Evolutionary conservation across 73 alveolate genomes (phyloP).

Genomic region (Stentor coeruleus): DNA sequence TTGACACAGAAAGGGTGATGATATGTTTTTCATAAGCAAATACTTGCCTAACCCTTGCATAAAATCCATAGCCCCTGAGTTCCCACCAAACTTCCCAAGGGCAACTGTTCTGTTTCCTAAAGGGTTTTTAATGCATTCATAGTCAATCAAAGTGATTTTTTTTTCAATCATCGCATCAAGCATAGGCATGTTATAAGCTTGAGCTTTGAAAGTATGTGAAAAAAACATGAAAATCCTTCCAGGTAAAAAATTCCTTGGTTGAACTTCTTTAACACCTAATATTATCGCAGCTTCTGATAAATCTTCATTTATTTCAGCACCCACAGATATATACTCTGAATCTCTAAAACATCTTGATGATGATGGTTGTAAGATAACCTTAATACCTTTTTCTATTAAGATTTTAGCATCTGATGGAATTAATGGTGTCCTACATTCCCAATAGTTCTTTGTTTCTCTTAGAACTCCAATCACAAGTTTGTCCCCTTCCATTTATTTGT

Average conservation of each 20-base stretch:
- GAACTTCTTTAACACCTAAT: slow-evolving; percentile 77
- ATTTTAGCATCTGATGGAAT: slow-evolving; percentile 64
- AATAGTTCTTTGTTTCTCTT: slow-evolving; percentile 68
- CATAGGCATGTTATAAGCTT: slow-evolving; percentile 74
- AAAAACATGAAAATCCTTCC: slow-evolving; percentile 68
- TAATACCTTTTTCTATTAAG: slow-evolving; percentile 32
- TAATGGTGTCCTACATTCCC: slow-evolving; percentile 86
- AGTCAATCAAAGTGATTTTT: slow-evolving; percentile 71
- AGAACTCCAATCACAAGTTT: slow-evolving; percentile 42
- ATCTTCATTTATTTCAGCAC: slow-evolving; percentile 71
- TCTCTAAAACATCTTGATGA: slow-evolving; percentile 67
- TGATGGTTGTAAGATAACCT: slow-evolving; percentile 76
- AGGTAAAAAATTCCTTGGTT: slow-evolving; percentile 46
- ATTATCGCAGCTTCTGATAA: slow-evolving; percentile 58
- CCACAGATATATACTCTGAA: slow-evolving; percentile 66
- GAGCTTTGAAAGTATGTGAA: slow-evolving; percentile 82
- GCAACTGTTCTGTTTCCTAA: slow-evolving; percentile 53
- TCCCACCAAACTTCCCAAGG: slow-evolving; percentile 81
- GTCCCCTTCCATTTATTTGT: slow-evolving; percentile 17
- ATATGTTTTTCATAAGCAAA: neutral
- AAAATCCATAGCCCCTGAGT: slow-evolving; percentile 76
- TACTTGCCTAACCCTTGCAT: slow-evolving; percentile 45
- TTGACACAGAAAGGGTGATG: slow-evolving; percentile 24
- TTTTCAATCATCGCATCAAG: slow-evolving; percentile 69
- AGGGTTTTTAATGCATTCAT: slow-evolving; percentile 70